Percentiles rank a stretch among this genome's conserved stretches.
These are phyloP conservation scores for Penicillium macrosclerotiorum DNA, from an alignment of 495 filamentous ascomycete genomes.

Conservation along the genomic window DNA sequence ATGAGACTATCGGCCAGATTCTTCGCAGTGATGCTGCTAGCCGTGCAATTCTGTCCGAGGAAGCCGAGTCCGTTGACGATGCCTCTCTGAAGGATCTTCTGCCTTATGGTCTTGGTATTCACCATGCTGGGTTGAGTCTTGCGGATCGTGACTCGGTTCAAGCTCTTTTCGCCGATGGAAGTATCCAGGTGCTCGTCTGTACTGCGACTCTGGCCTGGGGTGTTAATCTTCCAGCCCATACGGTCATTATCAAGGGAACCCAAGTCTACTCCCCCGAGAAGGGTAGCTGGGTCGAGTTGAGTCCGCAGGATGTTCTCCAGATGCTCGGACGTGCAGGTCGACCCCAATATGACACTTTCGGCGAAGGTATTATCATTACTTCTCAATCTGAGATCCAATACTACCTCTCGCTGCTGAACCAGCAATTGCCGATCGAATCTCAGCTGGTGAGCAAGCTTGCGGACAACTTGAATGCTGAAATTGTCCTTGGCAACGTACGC, in stretches of 20 bases:
- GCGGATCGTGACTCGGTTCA: conserved; percentile 92
- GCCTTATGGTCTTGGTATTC: conserved; percentile 95
- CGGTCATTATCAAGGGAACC: conserved; percentile 97
- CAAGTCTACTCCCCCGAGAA: conserved; percentile 98
- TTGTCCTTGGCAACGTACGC: conserved; percentile 93
- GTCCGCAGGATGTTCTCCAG: conserved; percentile 95
- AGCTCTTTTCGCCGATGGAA: conserved; percentile 86
- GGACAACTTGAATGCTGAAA: conserved; percentile 96
- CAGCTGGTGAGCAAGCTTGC: conserved; percentile 91
- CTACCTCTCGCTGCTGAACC: conserved; percentile 92
- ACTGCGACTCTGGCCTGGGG: conserved; percentile 98
- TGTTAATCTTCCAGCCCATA: conserved; percentile 96
- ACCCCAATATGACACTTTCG: conserved; percentile 95
- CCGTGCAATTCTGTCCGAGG: conserved; percentile 79
- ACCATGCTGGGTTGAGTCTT: conserved; percentile 95
- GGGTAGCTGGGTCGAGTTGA: conserved; percentile 97
- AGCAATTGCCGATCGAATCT: conserved; percentile 96
- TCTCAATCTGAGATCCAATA: conserved; percentile 93
- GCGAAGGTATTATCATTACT: conserved; percentile 98
- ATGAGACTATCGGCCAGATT: conserved; percentile 96
- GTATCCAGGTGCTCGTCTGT: conserved; percentile 93
- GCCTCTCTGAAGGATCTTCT: conserved; percentile 89
- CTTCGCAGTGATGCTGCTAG: conserved; percentile 90
- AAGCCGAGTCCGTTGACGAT: conserved; percentile 80
- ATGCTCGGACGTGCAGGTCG: conserved; percentile 98